phyloP scores from a whole-genome alignment of 2,329 filamentous ascomycete species.

The Claviceps digitariae region DNA sequence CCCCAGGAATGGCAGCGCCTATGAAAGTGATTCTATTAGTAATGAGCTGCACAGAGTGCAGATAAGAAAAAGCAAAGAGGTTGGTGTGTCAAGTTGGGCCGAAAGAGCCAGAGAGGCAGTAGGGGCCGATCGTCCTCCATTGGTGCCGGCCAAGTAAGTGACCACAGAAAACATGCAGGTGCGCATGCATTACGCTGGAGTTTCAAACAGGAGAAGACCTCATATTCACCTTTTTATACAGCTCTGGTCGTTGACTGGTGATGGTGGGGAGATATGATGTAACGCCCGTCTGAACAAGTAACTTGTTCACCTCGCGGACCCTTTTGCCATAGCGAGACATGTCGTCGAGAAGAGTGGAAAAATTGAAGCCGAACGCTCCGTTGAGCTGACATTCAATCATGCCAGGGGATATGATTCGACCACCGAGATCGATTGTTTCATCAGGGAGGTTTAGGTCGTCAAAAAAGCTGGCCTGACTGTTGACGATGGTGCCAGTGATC shows the following conservation, averaged over 20 bases:
- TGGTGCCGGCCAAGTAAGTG: background rate
- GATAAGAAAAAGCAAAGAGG: too few relatives aligned
- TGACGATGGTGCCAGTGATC: constrained; percentile 65
- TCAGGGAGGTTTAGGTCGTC: constrained; percentile 57
- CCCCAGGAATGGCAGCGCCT: constrained; percentile 62
- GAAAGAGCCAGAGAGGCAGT: too few relatives aligned
- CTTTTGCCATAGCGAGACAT: constrained; percentile 57
- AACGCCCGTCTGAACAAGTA: constrained; percentile 65
- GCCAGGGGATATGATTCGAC: constrained; percentile 72
- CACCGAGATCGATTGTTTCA: constrained; percentile 62
- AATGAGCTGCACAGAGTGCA: background rate
- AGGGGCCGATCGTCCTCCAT: too few relatives aligned
- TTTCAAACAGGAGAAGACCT: constrained; percentile 4
- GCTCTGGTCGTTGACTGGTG: constrained; percentile 64
- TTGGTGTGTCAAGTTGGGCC: too few relatives aligned
- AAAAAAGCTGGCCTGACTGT: constrained; percentile 55
- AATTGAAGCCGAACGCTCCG: constrained; percentile 86
- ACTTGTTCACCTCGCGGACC: constrained; percentile 56
- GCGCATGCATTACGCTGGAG: background rate
- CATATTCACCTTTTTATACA: constrained; percentile 57
- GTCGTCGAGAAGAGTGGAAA: constrained; percentile 62
- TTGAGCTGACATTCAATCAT: constrained; percentile 90
- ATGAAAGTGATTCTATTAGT: background rate
- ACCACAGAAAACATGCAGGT: background rate
- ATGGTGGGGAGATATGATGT: constrained; percentile 81